These are phyloP conservation scores for Pilobolus umbonatus DNA, from an alignment of 192 early-diverging fungal species.

Conservation along the genomic window DNA sequence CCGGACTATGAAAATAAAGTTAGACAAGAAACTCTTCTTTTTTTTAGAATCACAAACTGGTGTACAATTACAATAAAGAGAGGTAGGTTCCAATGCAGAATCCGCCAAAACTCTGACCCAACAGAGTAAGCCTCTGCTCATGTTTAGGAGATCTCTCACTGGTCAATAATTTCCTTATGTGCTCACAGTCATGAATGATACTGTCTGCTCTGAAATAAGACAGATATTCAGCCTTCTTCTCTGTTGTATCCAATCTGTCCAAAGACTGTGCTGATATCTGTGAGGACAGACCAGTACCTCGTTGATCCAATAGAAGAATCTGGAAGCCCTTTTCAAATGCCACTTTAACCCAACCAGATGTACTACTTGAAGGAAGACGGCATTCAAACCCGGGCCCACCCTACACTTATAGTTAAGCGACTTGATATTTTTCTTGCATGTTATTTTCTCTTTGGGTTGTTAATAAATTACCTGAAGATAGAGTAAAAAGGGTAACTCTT, in stretches of 20 bases:
- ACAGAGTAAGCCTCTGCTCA: slow-evolving; percentile 44
- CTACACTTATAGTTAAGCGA: slow-evolving; percentile 18
- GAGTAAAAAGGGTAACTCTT: slow-evolving; percentile 50
- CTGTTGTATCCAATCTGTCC: slow-evolving; percentile 33
- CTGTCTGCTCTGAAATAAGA: slow-evolving; percentile 64
- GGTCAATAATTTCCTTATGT: slow-evolving; percentile 54
- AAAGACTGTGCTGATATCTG: slow-evolving; percentile 49
- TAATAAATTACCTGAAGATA: slow-evolving; percentile 40
- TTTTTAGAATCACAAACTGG: too few relatives aligned
- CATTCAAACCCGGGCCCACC: slow-evolving; percentile 58
- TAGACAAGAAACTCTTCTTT: neutral
- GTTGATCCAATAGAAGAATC: slow-evolving; percentile 62
- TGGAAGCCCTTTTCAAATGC: slow-evolving; percentile 60
- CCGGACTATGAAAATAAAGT: slow-evolving; percentile 34
- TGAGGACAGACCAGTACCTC: slow-evolving; percentile 63
- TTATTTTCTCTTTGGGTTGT: too few relatives aligned
- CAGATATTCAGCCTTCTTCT: slow-evolving; percentile 56
- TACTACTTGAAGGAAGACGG: slow-evolving; percentile 38
- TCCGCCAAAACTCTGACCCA: slow-evolving; percentile 69
- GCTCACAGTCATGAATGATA: slow-evolving; percentile 64
- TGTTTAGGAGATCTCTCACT: slow-evolving; percentile 24
- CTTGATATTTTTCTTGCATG: neutral
- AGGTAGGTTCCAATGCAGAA: slow-evolving; percentile 67
- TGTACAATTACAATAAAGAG: slow-evolving; percentile 52
- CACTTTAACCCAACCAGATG: slow-evolving; percentile 47